These are phyloP conservation scores for Ceratocystis lukuohia DNA, from an alignment of 2,329 filamentous ascomycete genomes.

Conservation along the genomic window DNA sequence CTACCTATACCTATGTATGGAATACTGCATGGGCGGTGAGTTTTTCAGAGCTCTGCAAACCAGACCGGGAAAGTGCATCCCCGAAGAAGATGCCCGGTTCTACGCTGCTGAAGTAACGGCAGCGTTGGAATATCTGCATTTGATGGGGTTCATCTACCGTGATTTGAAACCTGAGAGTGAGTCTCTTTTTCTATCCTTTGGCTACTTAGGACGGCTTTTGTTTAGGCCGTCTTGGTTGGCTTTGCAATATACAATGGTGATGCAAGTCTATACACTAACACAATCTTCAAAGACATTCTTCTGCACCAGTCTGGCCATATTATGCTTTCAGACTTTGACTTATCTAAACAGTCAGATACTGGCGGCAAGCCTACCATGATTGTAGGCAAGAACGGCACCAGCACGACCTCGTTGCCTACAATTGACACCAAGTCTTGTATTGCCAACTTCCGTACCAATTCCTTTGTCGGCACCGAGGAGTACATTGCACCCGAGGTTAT, in stretches of 20 bases:
- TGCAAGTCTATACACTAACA: conserved; percentile 14
- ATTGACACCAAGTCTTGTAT: conserved; percentile 99
- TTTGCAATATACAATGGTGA: neutral
- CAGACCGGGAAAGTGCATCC: conserved; percentile 89
- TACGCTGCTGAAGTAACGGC: conserved; percentile 97
- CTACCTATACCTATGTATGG: conserved; percentile 98
- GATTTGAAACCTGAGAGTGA: conserved; percentile 95
- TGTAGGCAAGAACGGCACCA: conserved; percentile 74
- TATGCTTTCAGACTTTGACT: conserved; percentile 97
- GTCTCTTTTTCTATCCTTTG: conserved; percentile 27
- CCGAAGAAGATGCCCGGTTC: conserved; percentile 91
- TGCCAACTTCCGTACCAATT: conserved; percentile 94
- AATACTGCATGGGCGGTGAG: conserved; percentile 97
- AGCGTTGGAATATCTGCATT: conserved; percentile 85
- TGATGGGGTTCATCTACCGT: conserved; percentile 99
- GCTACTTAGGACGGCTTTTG: neutral
- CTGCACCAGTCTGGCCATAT: conserved; percentile 99
- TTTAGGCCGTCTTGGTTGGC: neutral
- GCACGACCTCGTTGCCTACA: conserved; percentile 76
- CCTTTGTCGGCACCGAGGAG: conserved; percentile 95
- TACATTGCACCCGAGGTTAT: conserved; percentile 99
- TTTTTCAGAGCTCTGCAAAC: conserved; percentile 97
- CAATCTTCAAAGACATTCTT: conserved; percentile 59
- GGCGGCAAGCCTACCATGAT: conserved; percentile 98
- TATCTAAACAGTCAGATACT: conserved; percentile 93